Evolutionary conservation across 768 basidiomycete genomes (phyloP), one percentile per base, ranked within the genome.

Genomic region (Rhodotorula sphaerocarpa): DNA sequence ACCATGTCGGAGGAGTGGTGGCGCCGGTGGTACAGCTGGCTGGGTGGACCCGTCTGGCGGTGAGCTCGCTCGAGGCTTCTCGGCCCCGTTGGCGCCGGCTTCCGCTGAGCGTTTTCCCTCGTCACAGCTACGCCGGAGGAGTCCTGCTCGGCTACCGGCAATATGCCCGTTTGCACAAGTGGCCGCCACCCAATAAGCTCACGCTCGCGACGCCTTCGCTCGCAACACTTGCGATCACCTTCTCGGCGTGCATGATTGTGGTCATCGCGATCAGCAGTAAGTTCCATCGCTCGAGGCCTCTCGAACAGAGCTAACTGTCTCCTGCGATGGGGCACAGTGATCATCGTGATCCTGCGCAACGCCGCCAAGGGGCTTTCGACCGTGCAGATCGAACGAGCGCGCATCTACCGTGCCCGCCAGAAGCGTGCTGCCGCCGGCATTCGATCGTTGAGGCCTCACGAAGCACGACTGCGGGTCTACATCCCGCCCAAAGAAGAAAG

Each of bases 321-420:
- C 27, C 25, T 23, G n/a, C n/a, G n/a, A n/a, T n/a, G n/a, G n/a
- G n/a, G n/a, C n/a, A n/a, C 48, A 61, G 65, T 69, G 67, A 27
- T 65, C 15, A 5, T 50, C 50, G 48, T 45, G n/a, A 52, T 65
- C 23, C 18, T 41, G 3, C 52, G 55, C 39, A 59, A 65, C 33
- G 44, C 57, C 5, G 41, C 56, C 10, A 27, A n/a, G 1, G 66
- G 62, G 6, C 1, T 47, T 1, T 57, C 61, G 20, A 30, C 66
- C 5, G 57, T 68, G n/a, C 66, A 68, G 45, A 25, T 63, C 33
- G 66, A 60, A 36, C 55, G 66, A 28, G 21, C 39, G 1, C 59
- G 55, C 1, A 59, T 48, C 14, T 60, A 45, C 28, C 33, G 34
- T 21, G 18, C 18, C 7, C 42, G 46, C 27, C 16, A n/a, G 15